Base-by-base conservation (phyloP, 2,329 filamentous ascomycete genomes). In the Diaporthe destruens region DNA sequence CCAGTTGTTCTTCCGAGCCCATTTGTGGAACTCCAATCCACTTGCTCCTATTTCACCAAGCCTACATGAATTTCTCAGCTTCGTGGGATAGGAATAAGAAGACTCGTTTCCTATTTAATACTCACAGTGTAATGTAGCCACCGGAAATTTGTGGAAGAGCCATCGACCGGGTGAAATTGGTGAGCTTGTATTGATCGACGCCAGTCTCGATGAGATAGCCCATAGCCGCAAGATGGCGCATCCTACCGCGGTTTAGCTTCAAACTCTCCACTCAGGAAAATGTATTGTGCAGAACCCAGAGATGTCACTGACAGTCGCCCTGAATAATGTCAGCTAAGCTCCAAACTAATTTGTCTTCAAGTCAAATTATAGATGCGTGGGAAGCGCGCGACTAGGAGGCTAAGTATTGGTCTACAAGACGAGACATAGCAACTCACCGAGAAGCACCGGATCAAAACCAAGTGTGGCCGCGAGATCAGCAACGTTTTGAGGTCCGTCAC, bases 181-280 rank as follows among this genome's bases (percentile, higher is more conserved):
- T 85, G 0, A 79, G 76, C 74, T 76, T 75, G 75, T 84, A 85
- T 36, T 80, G 78, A 55, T 85, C 81, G 0, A 72, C 66, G 0
- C 76, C 81, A 0, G 78, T 77, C 72, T 85, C 82, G 0, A 76
- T 75, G 57, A 85, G 76, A 72, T 84, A 82, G 0, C 83, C 83
- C 80, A 84, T 83, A 0, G 82, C 79, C 0, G 76, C 78, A 0
- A 84, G 73, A 70, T 85, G 83, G 18, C 80, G 76, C 76, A 85
- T 76, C n/a, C 56, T 59, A 6, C n/a, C 34, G n/a, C n/a, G 20
- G 2, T 39, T 57, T 23, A 57, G 34, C 34, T 25, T 42, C 12
- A 39, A 5, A 18, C n/a, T n/a, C 2, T 42, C 20, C 20, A 25
- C 9, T 16, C 32, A 8, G 32, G 12, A 25, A 4, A 6, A 57